These are phyloP conservation scores for Thelephora terrestris DNA, from an alignment of 1,284 basidiomycete species.

Conservation along the genomic window DNA sequence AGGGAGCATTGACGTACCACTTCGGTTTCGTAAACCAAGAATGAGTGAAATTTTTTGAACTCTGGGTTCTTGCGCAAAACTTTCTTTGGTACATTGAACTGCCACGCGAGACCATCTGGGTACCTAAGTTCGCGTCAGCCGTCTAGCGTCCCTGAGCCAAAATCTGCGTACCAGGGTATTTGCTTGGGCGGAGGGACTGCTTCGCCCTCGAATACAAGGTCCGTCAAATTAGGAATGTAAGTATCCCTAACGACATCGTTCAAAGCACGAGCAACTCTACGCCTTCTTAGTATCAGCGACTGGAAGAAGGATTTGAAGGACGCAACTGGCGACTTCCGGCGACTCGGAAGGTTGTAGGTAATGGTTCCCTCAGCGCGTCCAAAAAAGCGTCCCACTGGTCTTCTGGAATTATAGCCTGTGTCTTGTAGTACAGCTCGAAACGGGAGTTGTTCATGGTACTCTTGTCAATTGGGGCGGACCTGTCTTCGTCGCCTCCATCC, in stretches of 20 bases:
- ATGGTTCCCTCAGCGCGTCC: slow-evolving; percentile 53
- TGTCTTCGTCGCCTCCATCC: slow-evolving; percentile 12
- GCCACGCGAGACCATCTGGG: slow-evolving; percentile 91
- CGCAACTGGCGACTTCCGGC: slow-evolving; percentile 79
- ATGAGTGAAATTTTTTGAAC: slow-evolving; percentile 94
- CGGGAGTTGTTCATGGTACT: slow-evolving; percentile 62
- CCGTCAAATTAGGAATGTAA: slow-evolving; percentile 72
- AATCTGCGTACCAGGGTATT: slow-evolving; percentile 64
- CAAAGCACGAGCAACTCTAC: slow-evolving; percentile 63
- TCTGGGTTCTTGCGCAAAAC: slow-evolving; percentile 86
- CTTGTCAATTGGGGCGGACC: slow-evolving; percentile 34
- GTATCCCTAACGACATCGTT: slow-evolving; percentile 64
- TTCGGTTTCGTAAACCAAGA: slow-evolving; percentile 97
- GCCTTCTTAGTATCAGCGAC: slow-evolving; percentile 1
- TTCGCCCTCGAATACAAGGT: slow-evolving; percentile 74
- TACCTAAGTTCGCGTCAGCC: slow-evolving; percentile 48
- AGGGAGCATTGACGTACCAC: slow-evolving; percentile 47
- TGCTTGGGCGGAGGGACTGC: slow-evolving; percentile 71
- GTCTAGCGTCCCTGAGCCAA: not conserved
- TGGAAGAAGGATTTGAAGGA: slow-evolving; percentile 1
- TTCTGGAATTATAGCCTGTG: slow-evolving; percentile 58
- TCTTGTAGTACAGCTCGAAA: slow-evolving; percentile 71
- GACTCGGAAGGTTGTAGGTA: slow-evolving; percentile 94
- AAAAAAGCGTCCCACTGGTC: slow-evolving; percentile 80
- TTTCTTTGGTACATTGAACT: slow-evolving; percentile 87